Percentiles rank a stretch among this genome's conserved stretches.
Conservation (phyloP, 2,329 filamentous ascomycete genomes). For the Davidsoniella australis region DNA sequence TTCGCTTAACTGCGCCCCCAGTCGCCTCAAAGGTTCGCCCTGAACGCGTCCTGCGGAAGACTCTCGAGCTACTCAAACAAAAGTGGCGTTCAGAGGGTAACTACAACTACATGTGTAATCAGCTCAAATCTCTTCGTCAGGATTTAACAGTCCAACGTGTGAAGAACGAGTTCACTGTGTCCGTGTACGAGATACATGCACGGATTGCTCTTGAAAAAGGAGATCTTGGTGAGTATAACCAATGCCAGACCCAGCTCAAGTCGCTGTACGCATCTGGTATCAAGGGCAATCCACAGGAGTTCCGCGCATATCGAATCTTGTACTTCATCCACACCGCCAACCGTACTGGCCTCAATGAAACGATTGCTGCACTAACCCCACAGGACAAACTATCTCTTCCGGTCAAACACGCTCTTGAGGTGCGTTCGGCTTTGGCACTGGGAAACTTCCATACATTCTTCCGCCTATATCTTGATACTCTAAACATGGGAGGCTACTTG, state of each 20-base stretch:
- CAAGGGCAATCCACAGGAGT: slow-evolving; percentile 82
- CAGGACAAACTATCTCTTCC: slow-evolving; percentile 77
- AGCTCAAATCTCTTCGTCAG: slow-evolving; percentile 96
- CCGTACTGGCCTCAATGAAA: slow-evolving; percentile 93
- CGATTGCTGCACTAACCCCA: slow-evolving; percentile 94
- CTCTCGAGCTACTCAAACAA: slow-evolving; percentile 74
- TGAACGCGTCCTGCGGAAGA: slow-evolving; percentile 60
- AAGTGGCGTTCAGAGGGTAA: slow-evolving; percentile 91
- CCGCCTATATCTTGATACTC: slow-evolving; percentile 82
- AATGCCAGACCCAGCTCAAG: slow-evolving; percentile 96
- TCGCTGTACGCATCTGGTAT: slow-evolving; percentile 75
- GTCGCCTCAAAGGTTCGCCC: slow-evolving; percentile 81
- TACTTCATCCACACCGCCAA: slow-evolving; percentile 99
- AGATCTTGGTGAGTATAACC: slow-evolving; percentile 99
- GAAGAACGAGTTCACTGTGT: slow-evolving; percentile 90
- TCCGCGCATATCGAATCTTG: slow-evolving; percentile 97
- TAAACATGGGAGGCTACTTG: slow-evolving; percentile 93
- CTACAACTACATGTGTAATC: slow-evolving; percentile 95
- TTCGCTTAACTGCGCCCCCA: slow-evolving; percentile 80
- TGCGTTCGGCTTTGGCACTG: slow-evolving; percentile 78
- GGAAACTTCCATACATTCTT: slow-evolving; percentile 98
- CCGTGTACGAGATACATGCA: slow-evolving; percentile 92
- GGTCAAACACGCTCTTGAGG: slow-evolving; percentile 79
- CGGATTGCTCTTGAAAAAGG: slow-evolving; percentile 95
- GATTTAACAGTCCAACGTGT: slow-evolving; percentile 96